Evolutionary conservation across 2,329 filamentous ascomycete species (phyloP), one percentile per base, ranked within the genome.

Genomic region (Colletotrichum sp.): DNA sequence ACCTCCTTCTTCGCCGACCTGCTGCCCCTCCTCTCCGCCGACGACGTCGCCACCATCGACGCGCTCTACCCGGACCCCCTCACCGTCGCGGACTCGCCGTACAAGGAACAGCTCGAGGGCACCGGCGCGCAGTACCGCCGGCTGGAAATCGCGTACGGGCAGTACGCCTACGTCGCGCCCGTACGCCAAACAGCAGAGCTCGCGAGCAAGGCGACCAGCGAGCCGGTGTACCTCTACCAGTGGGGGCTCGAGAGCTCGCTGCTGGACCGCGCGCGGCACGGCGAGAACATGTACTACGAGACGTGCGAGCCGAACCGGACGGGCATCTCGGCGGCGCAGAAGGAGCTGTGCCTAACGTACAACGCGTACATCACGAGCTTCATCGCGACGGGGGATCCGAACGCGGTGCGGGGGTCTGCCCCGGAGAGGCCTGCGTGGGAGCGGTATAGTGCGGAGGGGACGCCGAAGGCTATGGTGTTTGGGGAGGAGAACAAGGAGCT

Each of bases 161-260:
- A 93, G 80, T 93, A 92, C 79, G 92, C 91, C 0, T 93, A 93
- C 80, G 90, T 93, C 60, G 90, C 90, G n/a, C 92, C 92, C 0
- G 90, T 93, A 0, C 85, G 92, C 3, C 91, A 93, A 80, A 91
- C 90, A 0, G 91, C 90, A 0, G 85, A 89, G 68, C 86, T 86
- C 12, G 71, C 15, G 67, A 80, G 77, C 66, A 83, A 78, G 77
- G 89, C 1, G 90, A 90, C 78, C 84, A 24, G 9, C 8, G 57
- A 69, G 64, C 70, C 74, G 9, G 70, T 76, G 10, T 76, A 76
- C 59, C 65, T 92, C 0, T 94, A 93, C 80, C 90, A 92, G 80
- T 93, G 88, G 81, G 91, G 90, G 0, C 86, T 90, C 1, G 85
- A 85, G n/a, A 83, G 84, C 6, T 74, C 77, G 3, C 28, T 76